Evolutionary conservation across 2,329 filamentous ascomycete genomes (phyloP).

Genomic region (Fulvia fulva): DNA sequence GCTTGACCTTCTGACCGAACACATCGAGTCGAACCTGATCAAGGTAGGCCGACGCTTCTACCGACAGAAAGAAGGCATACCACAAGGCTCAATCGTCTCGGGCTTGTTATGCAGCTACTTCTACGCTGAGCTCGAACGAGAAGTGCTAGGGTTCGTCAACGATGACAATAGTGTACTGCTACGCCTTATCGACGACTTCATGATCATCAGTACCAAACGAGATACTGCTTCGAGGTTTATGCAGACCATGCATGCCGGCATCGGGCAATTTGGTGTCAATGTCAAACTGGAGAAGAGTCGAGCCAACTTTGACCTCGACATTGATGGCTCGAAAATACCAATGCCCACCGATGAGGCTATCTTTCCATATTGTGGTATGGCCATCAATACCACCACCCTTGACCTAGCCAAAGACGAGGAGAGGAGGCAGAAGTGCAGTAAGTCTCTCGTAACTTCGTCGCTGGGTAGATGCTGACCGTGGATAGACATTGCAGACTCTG

Average conservation of each 20-base stretch:
- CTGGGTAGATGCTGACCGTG: slow-evolving; percentile 11
- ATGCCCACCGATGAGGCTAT: slow-evolving; percentile 34
- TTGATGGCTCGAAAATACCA: slow-evolving; percentile 53
- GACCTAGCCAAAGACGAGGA: slow-evolving; percentile 68
- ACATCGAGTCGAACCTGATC: slow-evolving; percentile 80
- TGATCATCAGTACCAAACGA: slow-evolving; percentile 72
- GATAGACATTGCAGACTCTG: slow-evolving; percentile 59
- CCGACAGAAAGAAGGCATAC: slow-evolving; percentile 82
- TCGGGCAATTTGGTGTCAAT: slow-evolving; percentile 73
- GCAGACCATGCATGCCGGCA: slow-evolving; percentile 71
- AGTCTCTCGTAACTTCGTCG: slow-evolving; percentile 29
- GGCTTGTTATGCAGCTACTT: slow-evolving; percentile 91
- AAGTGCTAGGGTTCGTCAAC: slow-evolving; percentile 64
- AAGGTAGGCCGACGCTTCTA: slow-evolving; percentile 86
- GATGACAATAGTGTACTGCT: slow-evolving; percentile 60
- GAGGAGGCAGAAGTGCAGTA: slow-evolving; percentile 50
- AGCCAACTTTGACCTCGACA: slow-evolving; percentile 69
- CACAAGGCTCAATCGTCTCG: slow-evolving; percentile 87
- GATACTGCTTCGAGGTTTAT: slow-evolving; percentile 69
- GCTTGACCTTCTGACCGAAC: slow-evolving; percentile 67
- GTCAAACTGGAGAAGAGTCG: slow-evolving; percentile 77
- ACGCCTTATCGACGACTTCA: slow-evolving; percentile 86
- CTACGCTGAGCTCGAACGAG: slow-evolving; percentile 78
- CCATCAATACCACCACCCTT: slow-evolving; percentile 70
- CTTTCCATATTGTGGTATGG: slow-evolving; percentile 89